Base-by-base conservation (phyloP, 106 monocot genomes). In the Acorus calamus region DNA sequence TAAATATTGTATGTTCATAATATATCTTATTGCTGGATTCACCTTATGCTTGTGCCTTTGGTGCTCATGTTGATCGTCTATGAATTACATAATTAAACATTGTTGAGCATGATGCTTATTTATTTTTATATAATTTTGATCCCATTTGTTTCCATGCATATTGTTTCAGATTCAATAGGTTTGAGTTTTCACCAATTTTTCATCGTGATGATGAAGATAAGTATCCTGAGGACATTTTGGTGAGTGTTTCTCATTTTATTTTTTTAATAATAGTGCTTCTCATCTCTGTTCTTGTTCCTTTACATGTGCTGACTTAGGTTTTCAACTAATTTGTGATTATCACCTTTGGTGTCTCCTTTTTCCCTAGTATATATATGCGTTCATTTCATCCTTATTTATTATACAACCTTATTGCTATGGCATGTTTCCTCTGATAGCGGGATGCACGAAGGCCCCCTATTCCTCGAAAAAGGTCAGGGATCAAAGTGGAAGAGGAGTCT, bases 151-250 rank as follows among this genome's bases (percentile, higher is more conserved):
- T 12, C 4, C 28, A 28, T 28, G 28, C 28, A 28, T 28, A 28
- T 28, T 28, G 28, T 28, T 78, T 57, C 85, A 96, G 90, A 82
- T 96, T 96, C 71, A 96, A 96, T 53, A 84, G 73, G 61, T 96
- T 96, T 77, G 94, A 96, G 50, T 87, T 69, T 67, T 90, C 94
- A 66, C 94, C 94, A 55, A 87, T 96, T 60, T 96, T 96, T 80
- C 94, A 96, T 64, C 81, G 94, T 42, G 84, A 87, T 55, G 84
- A 87, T 55, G 90, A 87, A 53, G 94, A 96, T 81, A 78, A 78
- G 53, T 87, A 90, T 71, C 90, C 80, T 63, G 86, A 87, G 73
- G 84, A 83, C 46, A 59, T 89, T 13, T 87, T 86, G 90, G 94
- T 90, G 72, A 66, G 5, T 47, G 6, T 28, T 28, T 28, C 28